Percentiles rank a stretch among this genome's conserved stretches.
phyloP scores from a whole-genome alignment of 495 filamentous ascomycete species.

The Aspergillus sparsus region DNA sequence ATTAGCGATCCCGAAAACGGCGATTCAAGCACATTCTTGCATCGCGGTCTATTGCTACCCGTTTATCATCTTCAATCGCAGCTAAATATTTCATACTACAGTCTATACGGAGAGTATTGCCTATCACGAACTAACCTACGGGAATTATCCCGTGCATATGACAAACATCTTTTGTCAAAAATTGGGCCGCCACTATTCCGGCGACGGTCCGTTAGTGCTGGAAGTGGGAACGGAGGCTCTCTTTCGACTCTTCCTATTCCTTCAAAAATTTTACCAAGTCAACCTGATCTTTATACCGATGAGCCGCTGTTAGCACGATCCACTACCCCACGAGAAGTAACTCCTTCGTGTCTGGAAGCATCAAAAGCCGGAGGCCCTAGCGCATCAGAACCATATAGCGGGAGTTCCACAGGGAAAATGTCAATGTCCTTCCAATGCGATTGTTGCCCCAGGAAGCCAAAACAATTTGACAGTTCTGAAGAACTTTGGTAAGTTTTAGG shows the following conservation, averaged over 20 bases:
- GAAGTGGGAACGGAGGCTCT: slow-evolving; percentile 54
- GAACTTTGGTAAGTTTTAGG: slow-evolving; percentile 82
- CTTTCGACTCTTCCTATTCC: slow-evolving; percentile 50
- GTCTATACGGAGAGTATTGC: slow-evolving; percentile 60
- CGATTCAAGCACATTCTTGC: slow-evolving; percentile 21
- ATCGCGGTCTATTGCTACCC: background rate
- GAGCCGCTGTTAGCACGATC: slow-evolving; percentile 59
- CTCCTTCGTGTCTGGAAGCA: slow-evolving; percentile 42
- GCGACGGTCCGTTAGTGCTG: slow-evolving; percentile 54
- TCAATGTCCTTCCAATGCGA: slow-evolving; percentile 69
- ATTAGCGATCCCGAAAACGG: too few species aligned
- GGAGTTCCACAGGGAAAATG: slow-evolving; percentile 43
- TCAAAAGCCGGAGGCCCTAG: slow-evolving; percentile 47
- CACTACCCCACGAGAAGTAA: slow-evolving; percentile 61
- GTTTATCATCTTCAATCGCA: background rate
- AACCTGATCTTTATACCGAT: slow-evolving; percentile 67
- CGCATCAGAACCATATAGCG: slow-evolving; percentile 34
- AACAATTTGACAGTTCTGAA: too few species aligned
- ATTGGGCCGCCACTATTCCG: slow-evolving; percentile 65
- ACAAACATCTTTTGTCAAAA: slow-evolving; percentile 76
- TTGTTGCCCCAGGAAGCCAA: slow-evolving; percentile 97
- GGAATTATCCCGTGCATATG: slow-evolving; percentile 74
- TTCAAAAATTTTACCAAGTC: slow-evolving; percentile 41
- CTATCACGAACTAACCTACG: too few species aligned
- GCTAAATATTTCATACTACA: slow-evolving; percentile 30